Evolutionary conservation across 2,329 filamentous ascomycete genomes (phyloP), one percentile per base, ranked within the genome.

Genomic region (Zarea fungicola): DNA sequence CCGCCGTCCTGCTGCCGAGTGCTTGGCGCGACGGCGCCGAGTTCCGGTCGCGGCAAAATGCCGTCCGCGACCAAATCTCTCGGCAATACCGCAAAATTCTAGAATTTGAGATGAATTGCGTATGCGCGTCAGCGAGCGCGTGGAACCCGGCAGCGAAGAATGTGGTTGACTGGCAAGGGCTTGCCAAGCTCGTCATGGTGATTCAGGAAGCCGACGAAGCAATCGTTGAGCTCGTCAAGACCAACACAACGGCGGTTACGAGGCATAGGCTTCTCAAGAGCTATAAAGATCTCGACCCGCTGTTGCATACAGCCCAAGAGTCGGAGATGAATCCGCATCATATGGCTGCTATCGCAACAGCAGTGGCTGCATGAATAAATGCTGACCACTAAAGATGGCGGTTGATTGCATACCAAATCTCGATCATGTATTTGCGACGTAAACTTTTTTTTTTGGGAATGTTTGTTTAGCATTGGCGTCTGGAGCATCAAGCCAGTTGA

Each of bases 91-190:
- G 63, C 18, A 57, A 54, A 13, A 57, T 67, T 5, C 58, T 69
- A 22, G 66, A 69, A 49, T 63, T 66, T 45, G 65, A 69, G 55
- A 69, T 69, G 66, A 68, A 68, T 45, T 65, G 62, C 54, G 62
- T 69, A 9, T 69, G 65, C 50, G 66, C 66, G 6, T 57, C 65
- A 14, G 66, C 65, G 3, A 65, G 63, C 50, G 58, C 61, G 10
- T 68, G 65, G 64, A 67, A 68, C 41, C 56, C 60, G 22, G 65
- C 60, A 1, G 65, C 64, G 3, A 64, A 63, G 47, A 66, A 68
- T 34, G 62, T 67, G 9, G 65, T 69, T 21, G 57, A 62, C 37
- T 68, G 66, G 65, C 52, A 61, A 23, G 60, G 55, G 26, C 56
- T 68, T 48, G 55, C 51, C 21, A 48, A 52, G 9, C 55, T 68